Base-by-base conservation (phyloP, 192 early-diverging fungal genomes). In the Coemansia sp. region DNA sequence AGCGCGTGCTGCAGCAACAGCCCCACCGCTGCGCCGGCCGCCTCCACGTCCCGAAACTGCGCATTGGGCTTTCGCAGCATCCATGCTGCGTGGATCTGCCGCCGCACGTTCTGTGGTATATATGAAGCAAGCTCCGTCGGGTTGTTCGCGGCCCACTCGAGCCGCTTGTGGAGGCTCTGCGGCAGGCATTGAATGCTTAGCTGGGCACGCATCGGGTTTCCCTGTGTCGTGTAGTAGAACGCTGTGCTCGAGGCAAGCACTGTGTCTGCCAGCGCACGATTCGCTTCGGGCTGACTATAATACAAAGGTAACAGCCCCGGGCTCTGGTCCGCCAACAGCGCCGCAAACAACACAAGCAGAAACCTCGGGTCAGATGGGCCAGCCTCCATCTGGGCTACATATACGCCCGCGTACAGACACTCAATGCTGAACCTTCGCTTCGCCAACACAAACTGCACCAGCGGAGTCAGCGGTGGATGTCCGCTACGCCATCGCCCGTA, bases 331-430 rank as follows among this genome's bases (percentile, higher is more conserved):
- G 60, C 57, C 1, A 73, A 32, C 21, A 73, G 35, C 22, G 59
- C 70, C 2, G 60, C 64, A 30, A 60, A 55, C 1, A 55, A 21
- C 56, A 54, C 8, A 14, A 49, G 19, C n/a, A 50, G 24, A 3
- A 24, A 12, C 4, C 24, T 25, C 10, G 48, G 6, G 12, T 50
- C 6, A 4, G 18, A 7, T 23, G 52, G 21, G 21, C 52, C 30
- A 23, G 21, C 8, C 14, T 18, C n/a, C 7, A 18, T 14, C 27
- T 27, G 25, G 1, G 16, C 6, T 27, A 54, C 64, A 16, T 43
- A 58, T 11, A 62, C 16, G 23, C 70, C 70, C 10, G 60, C 70
- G 27, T 62, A 64, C 9, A 73, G 25, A 19, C 70, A 48, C 21
- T 62, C 60, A 11, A 62, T 24, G 5, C 18, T 30, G 10, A 64